Evolutionary conservation across 495 filamentous ascomycete species (phyloP).

Genomic region (Daldinia decipiens): DNA sequence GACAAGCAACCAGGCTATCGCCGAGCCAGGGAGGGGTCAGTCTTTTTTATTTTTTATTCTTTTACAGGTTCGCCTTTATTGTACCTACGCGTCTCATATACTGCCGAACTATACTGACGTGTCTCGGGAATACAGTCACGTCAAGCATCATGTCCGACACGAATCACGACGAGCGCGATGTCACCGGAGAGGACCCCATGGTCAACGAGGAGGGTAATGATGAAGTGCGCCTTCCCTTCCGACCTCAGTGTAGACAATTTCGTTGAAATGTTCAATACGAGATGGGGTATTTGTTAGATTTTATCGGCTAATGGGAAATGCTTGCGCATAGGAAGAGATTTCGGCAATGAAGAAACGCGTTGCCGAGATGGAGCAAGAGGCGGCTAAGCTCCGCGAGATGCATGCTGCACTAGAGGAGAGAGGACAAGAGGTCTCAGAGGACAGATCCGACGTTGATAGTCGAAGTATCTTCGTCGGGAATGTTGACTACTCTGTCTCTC

Average conservation of each 20-base stretch:
- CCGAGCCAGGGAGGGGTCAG: constrained; percentile 24
- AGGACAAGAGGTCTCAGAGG: constrained; percentile 82
- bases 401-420: constrained; percentile 89
- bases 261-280: constrained; percentile 1
- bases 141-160: constrained; percentile 46
- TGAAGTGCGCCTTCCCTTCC: constrained; percentile 51
- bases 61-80: constrained; percentile 7
- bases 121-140: constrained; percentile 2
- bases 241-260: background rate
- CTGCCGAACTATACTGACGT: constrained; percentile 8
- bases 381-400: constrained; percentile 96
- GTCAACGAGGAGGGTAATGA: constrained; percentile 57
- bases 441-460: constrained; percentile 95
- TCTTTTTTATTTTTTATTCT: constrained; percentile 10
- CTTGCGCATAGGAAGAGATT: constrained; percentile 76
- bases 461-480: constrained; percentile 99
- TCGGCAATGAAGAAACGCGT: constrained; percentile 97
- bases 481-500: constrained; percentile 96
- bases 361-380: constrained; percentile 98
- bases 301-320: constrained; percentile 37
- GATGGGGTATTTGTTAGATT: constrained; percentile 2
- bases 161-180: constrained; percentile 43
- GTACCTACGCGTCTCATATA: background rate
- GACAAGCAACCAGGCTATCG: constrained; percentile 10
- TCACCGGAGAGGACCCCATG: constrained; percentile 46